Evolutionary conservation across 257 asterid genomes (phyloP).

Genomic region (Solanum boliviense): DNA sequence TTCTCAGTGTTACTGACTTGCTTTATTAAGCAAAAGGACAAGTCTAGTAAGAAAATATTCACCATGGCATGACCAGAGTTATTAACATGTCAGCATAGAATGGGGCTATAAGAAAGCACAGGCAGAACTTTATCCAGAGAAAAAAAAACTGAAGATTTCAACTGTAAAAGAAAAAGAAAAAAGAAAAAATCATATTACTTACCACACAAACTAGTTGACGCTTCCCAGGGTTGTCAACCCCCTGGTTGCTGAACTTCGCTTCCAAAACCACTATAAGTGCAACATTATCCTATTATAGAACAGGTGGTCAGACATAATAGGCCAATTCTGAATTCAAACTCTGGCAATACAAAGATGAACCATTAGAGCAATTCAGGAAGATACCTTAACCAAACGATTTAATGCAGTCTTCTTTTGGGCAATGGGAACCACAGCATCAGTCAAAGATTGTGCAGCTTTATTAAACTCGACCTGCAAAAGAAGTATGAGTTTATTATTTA

Average conservation of each 20-base stretch:
- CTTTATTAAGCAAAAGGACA: not conserved
- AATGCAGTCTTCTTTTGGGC: constrained; percentile 72
- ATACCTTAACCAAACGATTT: constrained; percentile 81
- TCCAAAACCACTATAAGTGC: constrained; percentile 90
- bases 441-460: constrained; percentile 93
- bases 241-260: constrained; percentile 80
- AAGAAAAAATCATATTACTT: constrained; percentile 14
- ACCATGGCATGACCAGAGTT: not conserved
- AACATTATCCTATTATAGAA: constrained; percentile 65
- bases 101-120: not conserved
- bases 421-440: constrained; percentile 73
- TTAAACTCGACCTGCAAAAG: constrained; percentile 81
- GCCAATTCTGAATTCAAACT: not conserved
- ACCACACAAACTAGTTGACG: constrained; percentile 99
- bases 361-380: not conserved
- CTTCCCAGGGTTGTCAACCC: constrained; percentile 65
- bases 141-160: not conserved
- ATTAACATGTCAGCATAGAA: not conserved
- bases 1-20: not conserved
- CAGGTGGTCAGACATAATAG: not conserved
- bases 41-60: not conserved
- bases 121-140: not conserved
- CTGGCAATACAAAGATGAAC: not conserved
- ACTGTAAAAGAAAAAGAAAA: not conserved
- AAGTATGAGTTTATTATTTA: constrained; percentile 1